Base-by-base conservation (phyloP, 2,329 filamentous ascomycete genomes). In the Colletotrichum orbiculare region DNA sequence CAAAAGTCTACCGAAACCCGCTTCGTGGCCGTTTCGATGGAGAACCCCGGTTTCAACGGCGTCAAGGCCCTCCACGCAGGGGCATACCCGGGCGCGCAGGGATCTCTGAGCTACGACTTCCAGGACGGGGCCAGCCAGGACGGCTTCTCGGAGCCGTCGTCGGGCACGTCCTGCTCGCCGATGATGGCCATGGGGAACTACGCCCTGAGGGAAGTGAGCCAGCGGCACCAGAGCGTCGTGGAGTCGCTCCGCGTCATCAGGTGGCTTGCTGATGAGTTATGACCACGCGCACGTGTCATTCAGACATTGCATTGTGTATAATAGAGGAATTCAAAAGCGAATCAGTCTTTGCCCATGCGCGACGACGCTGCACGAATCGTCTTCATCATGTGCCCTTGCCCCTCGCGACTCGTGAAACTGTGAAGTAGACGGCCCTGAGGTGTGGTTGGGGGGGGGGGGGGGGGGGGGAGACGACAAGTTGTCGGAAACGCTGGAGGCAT, bases 251-350 rank as follows among this genome's bases (percentile, higher is more conserved):
- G 63, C 8, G 63, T 63, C 13, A 63, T 66, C 6, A 52, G 63
- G 34, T 66, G 63, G 63, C 47, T 66, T 8, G 53, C 63, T 9
- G 63, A 66, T 42, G 63, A 57, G n/a, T 57, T 54, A 66, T 66
- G 63, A 66, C 25, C 54, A 62, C 17, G 52, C 39, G 46, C 54
- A 38, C 13, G 12, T 17, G 47, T 15, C 46, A 39, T 42, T 58
- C 13, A 35, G 8, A 39, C 3, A 17, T 25, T 25, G 25, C 25
- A 25, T 25, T 4, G 25, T 25, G 4, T 25, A 25, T 25, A 25
- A 2, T 25, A 25, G 25, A 25, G 25, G 3, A 25, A 25, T 25
- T 25, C 25, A 5, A 5, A 25, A 25, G 25, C 25, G 25, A 25
- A 25, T 25, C 25, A 25, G 25, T 25, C 15, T 25, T 1, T 1